Evolutionary conservation across 768 basidiomycete species (phyloP).

Genomic region (Mrakia hoshinonis): DNA sequence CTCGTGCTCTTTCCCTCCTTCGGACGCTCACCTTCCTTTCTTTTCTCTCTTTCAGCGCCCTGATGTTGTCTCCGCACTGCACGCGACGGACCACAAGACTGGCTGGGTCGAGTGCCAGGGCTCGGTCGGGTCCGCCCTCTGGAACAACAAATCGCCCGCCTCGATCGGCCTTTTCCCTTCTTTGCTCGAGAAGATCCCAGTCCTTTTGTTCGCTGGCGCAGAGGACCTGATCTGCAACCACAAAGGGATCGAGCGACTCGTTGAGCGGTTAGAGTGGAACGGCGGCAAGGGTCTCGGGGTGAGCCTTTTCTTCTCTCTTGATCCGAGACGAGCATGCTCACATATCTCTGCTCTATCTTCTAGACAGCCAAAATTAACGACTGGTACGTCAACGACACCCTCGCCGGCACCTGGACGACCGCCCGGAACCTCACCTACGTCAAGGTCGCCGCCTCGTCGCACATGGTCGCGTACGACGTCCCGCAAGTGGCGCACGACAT

Average conservation of each 20-base stretch:
- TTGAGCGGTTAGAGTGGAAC: conserved; percentile 75
- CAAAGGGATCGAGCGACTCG: conserved; percentile 76
- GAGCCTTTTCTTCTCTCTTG: conserved; percentile 42
- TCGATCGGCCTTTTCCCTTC: conserved; percentile 67
- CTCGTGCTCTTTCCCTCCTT: background rate
- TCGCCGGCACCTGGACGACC: conserved; percentile 84
- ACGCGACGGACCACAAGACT: conserved; percentile 65
- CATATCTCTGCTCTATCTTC: conserved; percentile 34
- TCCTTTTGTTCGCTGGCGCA: conserved; percentile 89
- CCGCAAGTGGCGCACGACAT: conserved; percentile 89
- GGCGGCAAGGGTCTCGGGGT: conserved; percentile 77
- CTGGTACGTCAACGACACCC: conserved; percentile 57
- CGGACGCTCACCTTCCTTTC: background rate
- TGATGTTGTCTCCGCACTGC: conserved; percentile 74
- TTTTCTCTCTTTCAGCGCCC: conserved; percentile 48
- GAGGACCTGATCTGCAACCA: conserved; percentile 97
- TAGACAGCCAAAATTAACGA: conserved; percentile 39
- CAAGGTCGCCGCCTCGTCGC: conserved; percentile 86
- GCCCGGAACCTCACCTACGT: conserved; percentile 86
- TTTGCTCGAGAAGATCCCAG: conserved; percentile 66
- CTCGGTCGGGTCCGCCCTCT: conserved; percentile 57
- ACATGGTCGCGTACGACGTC: conserved; percentile 77
- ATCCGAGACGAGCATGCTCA: conserved; percentile 54
- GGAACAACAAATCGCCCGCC: conserved; percentile 52
- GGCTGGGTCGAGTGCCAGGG: conserved; percentile 81